phyloP scores from a whole-genome alignment of 345 rosid genomes.

The Isatis tinctoria region DNA sequence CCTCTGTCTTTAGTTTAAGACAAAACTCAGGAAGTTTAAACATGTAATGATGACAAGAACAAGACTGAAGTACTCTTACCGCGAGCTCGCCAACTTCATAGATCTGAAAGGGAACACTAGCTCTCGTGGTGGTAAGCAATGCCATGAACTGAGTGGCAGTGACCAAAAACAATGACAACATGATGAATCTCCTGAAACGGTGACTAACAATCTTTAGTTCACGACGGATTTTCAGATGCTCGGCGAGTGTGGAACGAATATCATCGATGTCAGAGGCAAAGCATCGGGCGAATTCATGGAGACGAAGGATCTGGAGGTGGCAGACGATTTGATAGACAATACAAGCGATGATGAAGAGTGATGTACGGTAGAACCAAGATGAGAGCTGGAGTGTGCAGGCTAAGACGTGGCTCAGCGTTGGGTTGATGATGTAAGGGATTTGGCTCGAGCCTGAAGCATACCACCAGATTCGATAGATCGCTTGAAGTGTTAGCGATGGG shows the following conservation, averaged over 20 bases:
- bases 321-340: conserved; percentile 58
- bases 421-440: conserved; percentile 55
- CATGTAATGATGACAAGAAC: too few species aligned
- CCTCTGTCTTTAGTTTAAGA: background rate
- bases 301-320: conserved; percentile 62
- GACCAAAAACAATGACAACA: conserved; percentile 52
- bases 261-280: conserved; percentile 63
- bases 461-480: conserved; percentile 82
- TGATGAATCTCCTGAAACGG: conserved; percentile 59
- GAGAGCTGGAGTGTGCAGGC: conserved; percentile 58
- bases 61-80: conserved; percentile 28
- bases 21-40: background rate
- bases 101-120: conserved; percentile 50
- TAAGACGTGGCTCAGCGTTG: conserved; percentile 43
- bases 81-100: conserved; percentile 75
- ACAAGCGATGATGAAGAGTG: conserved; percentile 64
- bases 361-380: conserved; percentile 78
- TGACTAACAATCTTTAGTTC: conserved; percentile 75
- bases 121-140: conserved; percentile 48
- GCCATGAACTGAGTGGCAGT: conserved; percentile 72
- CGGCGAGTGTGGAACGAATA: conserved; percentile 51
- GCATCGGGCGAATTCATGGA: conserved; percentile 58
- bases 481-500: conserved; percentile 57
- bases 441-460: conserved; percentile 50
- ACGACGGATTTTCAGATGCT: conserved; percentile 61